Conservation (phyloP, 108 stramenopile species). For the Cyclotella baltica region DNA sequence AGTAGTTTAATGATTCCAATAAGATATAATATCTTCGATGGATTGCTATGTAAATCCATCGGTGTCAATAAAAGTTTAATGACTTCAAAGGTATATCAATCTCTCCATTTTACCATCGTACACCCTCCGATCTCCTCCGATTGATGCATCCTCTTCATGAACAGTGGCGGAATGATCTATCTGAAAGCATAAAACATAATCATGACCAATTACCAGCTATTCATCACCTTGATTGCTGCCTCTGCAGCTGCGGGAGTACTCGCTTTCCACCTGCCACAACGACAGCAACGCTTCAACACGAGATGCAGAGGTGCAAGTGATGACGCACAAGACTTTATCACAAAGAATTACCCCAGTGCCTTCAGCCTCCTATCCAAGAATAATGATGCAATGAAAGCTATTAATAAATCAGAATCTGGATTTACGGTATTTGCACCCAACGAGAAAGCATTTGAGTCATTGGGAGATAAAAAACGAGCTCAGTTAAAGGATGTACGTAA, state of each 20-base stretch:
- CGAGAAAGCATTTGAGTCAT: conserved; percentile 58
- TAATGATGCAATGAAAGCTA: conserved; percentile 41
- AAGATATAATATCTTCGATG: neutral
- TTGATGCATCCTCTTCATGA: no score
- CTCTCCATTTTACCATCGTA: no score
- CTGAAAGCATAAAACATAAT: no score
- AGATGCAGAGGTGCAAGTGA: conserved; percentile 31
- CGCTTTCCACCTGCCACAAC: conserved; percentile 9
- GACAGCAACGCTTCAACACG: neutral
- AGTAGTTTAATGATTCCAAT: neutral
- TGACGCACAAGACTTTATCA: conserved; percentile 30
- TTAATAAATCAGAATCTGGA: conserved; percentile 47
- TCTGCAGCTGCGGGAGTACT: neutral
- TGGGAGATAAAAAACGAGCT: conserved; percentile 66
- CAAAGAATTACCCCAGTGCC: conserved; percentile 27
- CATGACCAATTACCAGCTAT: no score
- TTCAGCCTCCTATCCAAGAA: conserved; percentile 37
- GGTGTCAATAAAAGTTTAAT: conserved; percentile 1
- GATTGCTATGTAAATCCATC: neutral
- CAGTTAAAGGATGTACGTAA: conserved; percentile 82
- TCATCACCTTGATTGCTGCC: neutral
- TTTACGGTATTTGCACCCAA: conserved; percentile 85
- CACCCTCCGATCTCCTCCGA: no score
- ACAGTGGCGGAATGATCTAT: no score
- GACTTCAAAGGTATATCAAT: neutral